Evolutionary conservation across 2,329 filamentous ascomycete genomes (phyloP), one percentile per base, ranked within the genome.

Genomic region (Orbilia quercus): DNA sequence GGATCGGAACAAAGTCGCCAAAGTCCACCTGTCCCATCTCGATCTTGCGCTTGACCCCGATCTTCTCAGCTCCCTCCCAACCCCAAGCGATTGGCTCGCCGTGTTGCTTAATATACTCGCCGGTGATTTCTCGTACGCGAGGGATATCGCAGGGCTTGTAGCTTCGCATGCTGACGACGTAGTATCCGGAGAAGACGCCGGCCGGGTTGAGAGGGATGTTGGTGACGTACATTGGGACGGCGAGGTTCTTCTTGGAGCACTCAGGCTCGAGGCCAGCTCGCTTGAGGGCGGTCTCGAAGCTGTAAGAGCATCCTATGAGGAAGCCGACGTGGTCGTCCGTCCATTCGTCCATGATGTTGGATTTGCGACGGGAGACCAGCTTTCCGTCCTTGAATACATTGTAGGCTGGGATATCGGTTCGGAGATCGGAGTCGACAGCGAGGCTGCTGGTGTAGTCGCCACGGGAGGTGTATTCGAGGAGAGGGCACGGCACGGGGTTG

Each of bases 71-170:
- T 0, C 83, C 85, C 2, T 87, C 83, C 86, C 87, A 90, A 0
- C 86, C 87, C 86, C 86, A 90, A 2, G 85, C 86, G 12, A 90
- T 81, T 0, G 86, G 86, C 80, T 89, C 88, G 1, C 88, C 88
- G 76, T 90, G 88, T 1, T 87, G 88, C 1, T 82, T 80, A 7
- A 81, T 78, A 78, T 85, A 90, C 7, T 80, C 80, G 12, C 85
- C 80, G 0, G 87, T 89, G 28, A 89, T 83, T 2, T 81, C 79
- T 11, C 87, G 80, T 0, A 89, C 85, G 12, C 60, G 78, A 22
- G 85, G 82, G 2, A 90, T 78, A 5, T 87, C 83, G 1, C 80
- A 77, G 0, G 74, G 76, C 22, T 77, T 81, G 78, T 89, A 89
- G 1, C 85, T 83, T 42, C 88, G 81, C 88, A 90, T 89, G 0